These are phyloP conservation scores for Ustilago lituana DNA, from an alignment of 1,284 basidiomycete species.

Conservation along the genomic window DNA sequence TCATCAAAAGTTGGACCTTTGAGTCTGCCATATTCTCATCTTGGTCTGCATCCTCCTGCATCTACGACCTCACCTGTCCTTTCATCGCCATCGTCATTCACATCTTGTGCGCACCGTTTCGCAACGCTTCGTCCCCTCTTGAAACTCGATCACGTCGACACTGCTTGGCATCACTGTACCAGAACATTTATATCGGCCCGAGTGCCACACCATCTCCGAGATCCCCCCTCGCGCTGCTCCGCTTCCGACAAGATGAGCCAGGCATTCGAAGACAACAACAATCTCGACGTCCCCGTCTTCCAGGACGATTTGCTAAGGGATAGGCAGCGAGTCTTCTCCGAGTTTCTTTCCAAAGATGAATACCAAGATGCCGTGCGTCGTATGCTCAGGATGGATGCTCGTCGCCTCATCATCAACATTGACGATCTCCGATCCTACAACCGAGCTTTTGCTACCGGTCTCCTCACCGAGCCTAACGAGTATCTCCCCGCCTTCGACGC, in stretches of 20 bases:
- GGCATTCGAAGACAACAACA: constrained; percentile 37
- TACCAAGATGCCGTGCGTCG: constrained; percentile 86
- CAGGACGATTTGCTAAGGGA: constrained; percentile 63
- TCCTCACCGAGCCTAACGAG: constrained; percentile 87
- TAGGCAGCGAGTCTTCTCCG: constrained; percentile 77
- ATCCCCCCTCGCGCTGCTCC: too few species aligned
- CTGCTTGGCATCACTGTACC: neutral
- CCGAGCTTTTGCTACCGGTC: constrained; percentile 71
- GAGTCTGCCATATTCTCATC: neutral
- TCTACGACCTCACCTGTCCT: too few species aligned
- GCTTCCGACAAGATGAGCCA: constrained; percentile 30
- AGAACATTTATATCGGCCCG: constrained; percentile 1
- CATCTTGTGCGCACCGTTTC: too few species aligned
- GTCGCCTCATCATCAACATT: constrained; percentile 92
- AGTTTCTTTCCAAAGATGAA: constrained; percentile 78
- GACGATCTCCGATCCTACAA: constrained; percentile 96
- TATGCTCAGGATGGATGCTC: constrained; percentile 84
- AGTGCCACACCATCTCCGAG: constrained; percentile 3
- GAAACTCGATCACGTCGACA: neutral
- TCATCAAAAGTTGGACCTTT: neutral
- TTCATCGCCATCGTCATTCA: too few species aligned
- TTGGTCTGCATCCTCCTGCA: too few species aligned
- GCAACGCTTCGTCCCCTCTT: neutral
- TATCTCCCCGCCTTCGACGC: constrained; percentile 92
- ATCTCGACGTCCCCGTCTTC: constrained; percentile 55